Percentiles rank a stretch among this genome's conserved stretches.
These are phyloP conservation scores for Hibiscus tridactylites DNA, from an alignment of 345 rosid species.

Conservation along the genomic window DNA sequence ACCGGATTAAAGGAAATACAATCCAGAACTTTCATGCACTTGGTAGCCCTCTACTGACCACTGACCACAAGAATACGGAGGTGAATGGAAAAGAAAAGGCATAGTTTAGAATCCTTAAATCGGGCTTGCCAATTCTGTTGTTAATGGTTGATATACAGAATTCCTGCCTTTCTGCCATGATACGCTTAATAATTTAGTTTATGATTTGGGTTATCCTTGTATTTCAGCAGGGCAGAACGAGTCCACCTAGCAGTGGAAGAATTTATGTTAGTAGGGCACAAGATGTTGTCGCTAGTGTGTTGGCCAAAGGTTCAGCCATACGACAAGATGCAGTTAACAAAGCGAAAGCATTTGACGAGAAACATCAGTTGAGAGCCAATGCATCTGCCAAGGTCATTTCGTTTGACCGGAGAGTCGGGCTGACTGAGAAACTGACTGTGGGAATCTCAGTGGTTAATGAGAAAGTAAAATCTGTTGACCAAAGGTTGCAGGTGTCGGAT, in stretches of 20 bases:
- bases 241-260: constrained; percentile 45
- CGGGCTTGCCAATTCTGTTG: background rate
- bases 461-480: constrained; percentile 93
- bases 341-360: constrained; percentile 91
- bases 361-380: constrained; percentile 69
- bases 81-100: background rate
- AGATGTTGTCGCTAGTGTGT: constrained; percentile 65
- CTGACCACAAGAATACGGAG: background rate
- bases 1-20: background rate
- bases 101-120: background rate
- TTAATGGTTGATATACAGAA: background rate
- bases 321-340: constrained; percentile 88
- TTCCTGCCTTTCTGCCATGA: no score
- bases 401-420: constrained; percentile 72
- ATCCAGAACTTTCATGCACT: no score
- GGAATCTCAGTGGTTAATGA: constrained; percentile 85
- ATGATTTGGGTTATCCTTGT: constrained; percentile 1
- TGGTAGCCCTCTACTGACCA: no score
- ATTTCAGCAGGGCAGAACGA: constrained; percentile 40
- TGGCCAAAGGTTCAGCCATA: constrained; percentile 84
- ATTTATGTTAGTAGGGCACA: constrained; percentile 77
- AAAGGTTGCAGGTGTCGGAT: constrained; percentile 85
- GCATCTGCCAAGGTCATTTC: constrained; percentile 88
- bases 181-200: background rate
- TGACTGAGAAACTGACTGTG: constrained; percentile 74